Evolutionary conservation across 768 basidiomycete genomes (phyloP), one percentile per base, ranked within the genome.

Genomic region (Rhizopogon rudus): DNA sequence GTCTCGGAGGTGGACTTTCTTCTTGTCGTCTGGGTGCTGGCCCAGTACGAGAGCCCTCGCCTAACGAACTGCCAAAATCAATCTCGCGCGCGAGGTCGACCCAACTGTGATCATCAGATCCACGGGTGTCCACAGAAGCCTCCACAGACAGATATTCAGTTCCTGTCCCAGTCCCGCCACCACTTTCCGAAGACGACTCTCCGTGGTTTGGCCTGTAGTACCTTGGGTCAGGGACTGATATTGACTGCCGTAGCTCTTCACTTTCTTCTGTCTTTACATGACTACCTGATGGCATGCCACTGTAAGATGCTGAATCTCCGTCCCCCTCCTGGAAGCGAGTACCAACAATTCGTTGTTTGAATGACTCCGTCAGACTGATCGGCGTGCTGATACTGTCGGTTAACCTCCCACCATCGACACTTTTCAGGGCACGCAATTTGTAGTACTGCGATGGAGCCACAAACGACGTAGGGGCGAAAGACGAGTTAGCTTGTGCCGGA

Each of bases 391-490:
- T 62, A 14, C 74, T 4, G 75, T 80, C 78, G 10, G 77, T 73
- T 52, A 84, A 80, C 35, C 79, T 74, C 5, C 84, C 85, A 20
- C 80, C 82, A 53, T 73, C 83, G 25, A 90, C 75, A 8, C 82
- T 84, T 51, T 75, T 77, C 3, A 88, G 74, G 25, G 77, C 73
- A 22, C 84, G 78, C 33, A 92, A 77, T 64, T 86, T 85, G 73
- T 92, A 92, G 66, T 87, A 92, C 53, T 84, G 81, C 6, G 86
- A 88, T 6, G 89, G 89, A 5, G 87, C 87, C 8, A 91, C 82
- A 62, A 90, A 92, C 5, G 87, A 86, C 16, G 85, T 85, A 4
- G 88, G 88, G 1, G 86, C 78, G 14, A 86, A 77, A n/a, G 85
- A 86, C 6, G 85, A 84, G 4, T 83, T 76, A 0, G 78, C 86